Evolutionary conservation across 164 flowering plant species (phyloP).

Genomic region (Taxillus chinensis): DNA sequence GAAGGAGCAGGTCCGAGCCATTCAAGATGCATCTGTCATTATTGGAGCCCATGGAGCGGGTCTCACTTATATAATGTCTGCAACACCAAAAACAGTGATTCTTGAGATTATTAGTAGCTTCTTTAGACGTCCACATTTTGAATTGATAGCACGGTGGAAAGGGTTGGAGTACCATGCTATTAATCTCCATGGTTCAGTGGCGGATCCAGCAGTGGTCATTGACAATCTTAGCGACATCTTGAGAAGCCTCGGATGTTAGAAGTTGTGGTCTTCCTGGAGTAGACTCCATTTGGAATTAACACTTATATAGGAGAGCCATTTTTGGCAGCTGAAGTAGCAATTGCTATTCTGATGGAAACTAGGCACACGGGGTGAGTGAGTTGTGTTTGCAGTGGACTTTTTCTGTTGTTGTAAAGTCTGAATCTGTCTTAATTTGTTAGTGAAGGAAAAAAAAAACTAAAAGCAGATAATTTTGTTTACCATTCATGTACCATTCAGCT

Average conservation of each 20-base stretch:
- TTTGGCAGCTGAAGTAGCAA: too few species aligned
- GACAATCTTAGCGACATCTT: constrained; percentile 44
- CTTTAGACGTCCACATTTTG: constrained; percentile 88
- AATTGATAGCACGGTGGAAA: constrained; percentile 70
- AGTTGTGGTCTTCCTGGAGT: too few species aligned
- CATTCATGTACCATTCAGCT: too few species aligned
- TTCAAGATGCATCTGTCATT: constrained; percentile 88
- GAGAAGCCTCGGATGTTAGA: constrained; percentile 54
- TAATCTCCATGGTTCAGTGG: constrained; percentile 58
- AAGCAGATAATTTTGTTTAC: too few species aligned
- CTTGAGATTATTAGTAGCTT: constrained; percentile 74
- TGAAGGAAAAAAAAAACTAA: too few species aligned
- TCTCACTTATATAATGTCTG: constrained; percentile 82
- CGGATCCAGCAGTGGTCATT: constrained; percentile 48
- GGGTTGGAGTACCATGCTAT: constrained; percentile 83
- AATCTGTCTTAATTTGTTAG: too few species aligned
- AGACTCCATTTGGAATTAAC: too few species aligned
- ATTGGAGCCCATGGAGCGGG: constrained; percentile 99
- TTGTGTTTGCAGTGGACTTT: too few species aligned
- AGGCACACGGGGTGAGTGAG: too few species aligned
- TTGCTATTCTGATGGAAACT: too few species aligned
- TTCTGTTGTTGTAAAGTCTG: too few species aligned
- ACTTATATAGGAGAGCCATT: too few species aligned
- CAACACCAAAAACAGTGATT: constrained; percentile 55
- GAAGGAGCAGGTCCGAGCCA: constrained; percentile 85